A percentile compares a stretch with the other conserved stretches of the same genome.
Evolutionary conservation across 176 grass and related monocot species (phyloP).

Genomic region (Hordeum vulgare): DNA sequence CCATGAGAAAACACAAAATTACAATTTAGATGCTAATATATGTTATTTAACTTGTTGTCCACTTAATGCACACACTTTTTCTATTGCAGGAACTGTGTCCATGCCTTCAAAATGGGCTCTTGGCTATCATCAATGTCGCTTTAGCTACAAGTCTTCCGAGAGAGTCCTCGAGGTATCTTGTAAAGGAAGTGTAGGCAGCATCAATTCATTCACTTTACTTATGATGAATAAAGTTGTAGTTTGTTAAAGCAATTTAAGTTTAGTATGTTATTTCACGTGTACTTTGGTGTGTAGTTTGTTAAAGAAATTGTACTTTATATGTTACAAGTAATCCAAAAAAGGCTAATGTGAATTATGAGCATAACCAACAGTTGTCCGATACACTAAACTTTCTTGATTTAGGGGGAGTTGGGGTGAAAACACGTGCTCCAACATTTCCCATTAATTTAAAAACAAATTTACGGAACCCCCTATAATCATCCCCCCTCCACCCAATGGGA

Average conservation of each 20-base stretch:
- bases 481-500: too few relatives aligned
- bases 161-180: conserved; percentile 76
- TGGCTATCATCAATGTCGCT: conserved; percentile 96
- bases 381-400: too few relatives aligned
- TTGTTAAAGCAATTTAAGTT: not conserved
- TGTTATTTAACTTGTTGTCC: not conserved
- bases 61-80: not conserved
- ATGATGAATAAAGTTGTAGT: not conserved
- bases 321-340: not conserved
- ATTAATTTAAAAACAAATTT: too few relatives aligned
- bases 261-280: too few relatives aligned
- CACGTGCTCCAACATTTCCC: too few relatives aligned
- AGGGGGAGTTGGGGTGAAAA: too few relatives aligned
- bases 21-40: not conserved
- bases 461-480: too few relatives aligned
- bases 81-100: conserved; percentile 61
- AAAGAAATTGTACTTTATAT: not conserved
- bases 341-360: not conserved
- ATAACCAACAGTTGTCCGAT: too few relatives aligned
- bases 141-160: conserved; percentile 75
- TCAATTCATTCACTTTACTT: not conserved
- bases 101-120: conserved; percentile 96
- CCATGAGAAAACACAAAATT: not conserved
- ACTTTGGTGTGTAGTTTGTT: not conserved
- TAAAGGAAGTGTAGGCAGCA: not conserved